A percentile compares a stretch with the other conserved stretches of the same genome.
Conservation (phyloP, 106 monocot species). For the Phalaenopsis aphrodite region DNA sequence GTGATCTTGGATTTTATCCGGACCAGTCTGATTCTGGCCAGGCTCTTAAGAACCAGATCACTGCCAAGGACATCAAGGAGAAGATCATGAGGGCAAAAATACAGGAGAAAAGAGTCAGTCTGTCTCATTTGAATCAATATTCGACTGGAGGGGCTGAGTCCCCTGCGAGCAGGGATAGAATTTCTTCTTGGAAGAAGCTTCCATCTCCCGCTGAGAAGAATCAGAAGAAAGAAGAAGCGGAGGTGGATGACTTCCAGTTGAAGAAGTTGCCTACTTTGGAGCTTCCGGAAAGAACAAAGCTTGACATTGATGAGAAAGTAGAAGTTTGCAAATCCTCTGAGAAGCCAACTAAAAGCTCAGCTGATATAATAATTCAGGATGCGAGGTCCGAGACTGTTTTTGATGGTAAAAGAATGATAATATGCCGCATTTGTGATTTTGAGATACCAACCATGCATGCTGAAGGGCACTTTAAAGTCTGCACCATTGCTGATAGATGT, state of each 20-base stretch:
- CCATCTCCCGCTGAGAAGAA: slow-evolving; percentile 77
- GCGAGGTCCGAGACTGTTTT: background rate
- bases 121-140: slow-evolving; percentile 19
- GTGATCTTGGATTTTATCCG: slow-evolving; percentile 85
- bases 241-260: background rate
- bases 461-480: slow-evolving; percentile 75
- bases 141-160: slow-evolving; percentile 23
- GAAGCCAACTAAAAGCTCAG: slow-evolving; percentile 10
- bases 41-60: slow-evolving; percentile 31
- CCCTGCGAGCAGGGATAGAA: slow-evolving; percentile 46
- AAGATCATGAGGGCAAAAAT: slow-evolving; percentile 39
- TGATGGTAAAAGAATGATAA: slow-evolving; percentile 56
- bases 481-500: slow-evolving; percentile 81
- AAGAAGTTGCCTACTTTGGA: slow-evolving; percentile 14
- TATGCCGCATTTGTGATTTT: slow-evolving; percentile 92
- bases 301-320: slow-evolving; percentile 12
- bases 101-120: slow-evolving; percentile 32
- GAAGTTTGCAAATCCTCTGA: slow-evolving; percentile 7
- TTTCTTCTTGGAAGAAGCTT: slow-evolving; percentile 95
- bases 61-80: slow-evolving; percentile 45
- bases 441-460: slow-evolving; percentile 80
- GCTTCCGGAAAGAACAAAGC: slow-evolving; percentile 18
- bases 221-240: slow-evolving; percentile 26
- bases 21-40: slow-evolving; percentile 22
- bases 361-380: background rate